phyloP scores from a whole-genome alignment of 2,329 filamentous ascomycete species.

The Fusarium longipes region DNA sequence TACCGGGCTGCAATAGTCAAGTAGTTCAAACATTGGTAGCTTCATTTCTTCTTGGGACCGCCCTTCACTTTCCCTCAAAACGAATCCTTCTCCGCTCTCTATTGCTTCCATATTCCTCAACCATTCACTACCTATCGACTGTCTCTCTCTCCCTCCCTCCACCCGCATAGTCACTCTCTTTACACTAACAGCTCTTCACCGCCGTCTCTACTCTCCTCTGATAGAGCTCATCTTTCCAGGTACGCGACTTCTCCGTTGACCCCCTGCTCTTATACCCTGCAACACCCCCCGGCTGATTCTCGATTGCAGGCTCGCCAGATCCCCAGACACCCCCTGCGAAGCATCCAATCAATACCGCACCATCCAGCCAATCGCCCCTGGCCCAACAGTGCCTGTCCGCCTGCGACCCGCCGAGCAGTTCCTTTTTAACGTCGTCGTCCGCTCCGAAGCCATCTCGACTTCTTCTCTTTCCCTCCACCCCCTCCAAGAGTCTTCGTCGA shows the following conservation, averaged over 20 bases:
- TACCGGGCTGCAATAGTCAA: too few relatives aligned
- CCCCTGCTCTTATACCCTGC: slow-evolving; percentile 8
- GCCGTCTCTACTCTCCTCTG: slow-evolving; percentile 14
- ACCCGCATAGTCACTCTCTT: slow-evolving; percentile 3
- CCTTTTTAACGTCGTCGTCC: slow-evolving; percentile 48
- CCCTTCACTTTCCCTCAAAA: slow-evolving; percentile 34
- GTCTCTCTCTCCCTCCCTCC: background rate
- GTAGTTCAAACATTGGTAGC: slow-evolving; percentile 42
- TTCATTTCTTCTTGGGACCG: slow-evolving; percentile 40
- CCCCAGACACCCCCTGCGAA: slow-evolving; percentile 36
- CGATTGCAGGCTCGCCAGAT: slow-evolving; percentile 38
- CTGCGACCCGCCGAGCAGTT: slow-evolving; percentile 42
- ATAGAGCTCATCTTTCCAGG: background rate
- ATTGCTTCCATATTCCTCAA: background rate
- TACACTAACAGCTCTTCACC: slow-evolving; percentile 15
- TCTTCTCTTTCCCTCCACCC: slow-evolving; percentile 42
- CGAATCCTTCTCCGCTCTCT: slow-evolving; percentile 13
- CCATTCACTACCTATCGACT: background rate
- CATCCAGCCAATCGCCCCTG: slow-evolving; percentile 38
- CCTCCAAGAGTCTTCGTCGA: slow-evolving; percentile 46
- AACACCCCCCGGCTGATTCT: slow-evolving; percentile 29
- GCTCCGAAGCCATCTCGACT: slow-evolving; percentile 39
- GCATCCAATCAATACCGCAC: slow-evolving; percentile 41
- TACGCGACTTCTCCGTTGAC: slow-evolving; percentile 5
- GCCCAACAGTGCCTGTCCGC: slow-evolving; percentile 36